Evolutionary conservation across 2,329 filamentous ascomycete genomes (phyloP), one percentile per base, ranked within the genome.

Genomic region (Beauveria caledonica): DNA sequence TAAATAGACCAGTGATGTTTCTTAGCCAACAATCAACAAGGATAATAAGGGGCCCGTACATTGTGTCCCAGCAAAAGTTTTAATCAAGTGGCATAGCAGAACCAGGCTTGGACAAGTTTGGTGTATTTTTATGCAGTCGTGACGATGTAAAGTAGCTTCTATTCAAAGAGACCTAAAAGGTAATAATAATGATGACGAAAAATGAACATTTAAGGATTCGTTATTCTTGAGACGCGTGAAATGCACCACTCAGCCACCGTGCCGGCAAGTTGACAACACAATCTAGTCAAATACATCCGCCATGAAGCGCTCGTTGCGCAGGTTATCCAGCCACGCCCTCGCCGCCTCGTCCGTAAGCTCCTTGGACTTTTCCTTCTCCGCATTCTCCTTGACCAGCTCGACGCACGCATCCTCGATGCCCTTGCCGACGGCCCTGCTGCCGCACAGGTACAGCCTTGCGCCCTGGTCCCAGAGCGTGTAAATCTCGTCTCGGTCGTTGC

Each of bases 391-490:
- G 6, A 74, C 71, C 25, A 77, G 70, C 54, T 66, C 67, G 17
- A 77, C 60, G 50, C 68, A 71, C 4, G 73, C 72, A 6, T 74
- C 73, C 62, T 76, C 74, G 17, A 84, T 73, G 0, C 73, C 80
- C 56, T 77, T 75, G 19, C 78, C 80, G 1, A 85, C 73, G 15
- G 73, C 73, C 5, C 76, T 73, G 48, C 81, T 83, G 4, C 87
- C 87, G 68, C 87, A 90, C 2, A 89, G 80, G 66, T 83, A 90
- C 0, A 87, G 72, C 66, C 81, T 80, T 0, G 85, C 78, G 4
- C 75, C 78, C 9, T 68, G 63, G 5, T 70, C 62, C 76, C 77
- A 80, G 21, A 78, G 66, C 23, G 69, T 64, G 15, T 67, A 62
- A 3, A 78, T 63, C 44, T 76, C 72, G 2, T 72, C 67, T 6